Base-by-base conservation (phyloP, 2,329 filamentous ascomycete genomes). In the Cladorrhinum sp. region DNA sequence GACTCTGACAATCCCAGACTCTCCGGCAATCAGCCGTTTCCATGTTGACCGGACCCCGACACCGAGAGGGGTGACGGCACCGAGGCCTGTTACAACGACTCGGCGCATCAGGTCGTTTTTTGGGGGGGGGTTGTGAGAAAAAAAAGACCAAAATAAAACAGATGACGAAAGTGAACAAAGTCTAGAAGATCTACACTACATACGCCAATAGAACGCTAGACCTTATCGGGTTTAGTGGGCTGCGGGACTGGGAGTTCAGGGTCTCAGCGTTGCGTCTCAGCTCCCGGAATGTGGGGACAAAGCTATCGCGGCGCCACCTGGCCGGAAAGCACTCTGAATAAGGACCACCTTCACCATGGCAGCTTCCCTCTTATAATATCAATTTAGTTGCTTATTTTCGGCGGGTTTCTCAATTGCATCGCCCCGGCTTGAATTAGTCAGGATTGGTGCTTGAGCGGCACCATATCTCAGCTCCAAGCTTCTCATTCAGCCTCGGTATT, bases 1-100 rank as follows among this genome's bases (percentile, higher is more conserved):
- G 56, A 95, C 83, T 67, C 90, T 93, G 60, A 87, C 82, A 68
- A 99, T 86, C 65, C 93, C 95, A 63, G 88, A 92, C 41, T 93
- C 81, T 50, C 91, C 87, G 48, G 90, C 86, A 27, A 98, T 74
- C 48, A 99, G 85, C 57, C 90, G 88, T 62, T 78, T 82, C 95
- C 95, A 99, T 62, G 91, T 91, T 59, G 79, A 85, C 66, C 85
- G 85, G 64, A 90, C 81, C 63, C 92, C 92, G 61, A 96, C 86
- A 63, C 91, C 93, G 24, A 97, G 80, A 61, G 93, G 93, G 66
- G 90, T 92, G 68, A 95, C 83, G 72, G 89, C 90, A 64, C 91
- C 91, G 54, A 95, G 80, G 70, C 91, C 91, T 57, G 91, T 95
- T 72, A 95, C 87, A 69, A 93, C 91, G 68, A 95, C 91, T 68